Evolutionary conservation across 2,329 filamentous ascomycete species (phyloP).

Genomic region (Colletotrichum spinosum): DNA sequence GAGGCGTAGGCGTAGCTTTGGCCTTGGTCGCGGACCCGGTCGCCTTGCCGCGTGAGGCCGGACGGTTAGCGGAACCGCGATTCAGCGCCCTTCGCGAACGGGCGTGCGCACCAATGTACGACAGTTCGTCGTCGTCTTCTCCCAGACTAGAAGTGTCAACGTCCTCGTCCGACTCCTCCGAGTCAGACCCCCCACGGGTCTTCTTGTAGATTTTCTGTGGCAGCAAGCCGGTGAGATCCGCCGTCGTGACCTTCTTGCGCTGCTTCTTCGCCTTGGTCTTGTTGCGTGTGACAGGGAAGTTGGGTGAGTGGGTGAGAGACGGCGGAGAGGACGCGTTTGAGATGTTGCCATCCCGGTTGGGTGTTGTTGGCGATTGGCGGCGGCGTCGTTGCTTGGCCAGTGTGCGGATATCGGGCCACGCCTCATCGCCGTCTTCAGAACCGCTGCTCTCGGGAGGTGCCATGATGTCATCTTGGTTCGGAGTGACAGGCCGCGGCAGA

Average conservation of each 20-base stretch:
- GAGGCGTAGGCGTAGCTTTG: conserved; percentile 32
- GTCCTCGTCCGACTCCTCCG: conserved; percentile 59
- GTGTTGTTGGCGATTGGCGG: conserved; percentile 51
- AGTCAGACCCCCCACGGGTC: conserved; percentile 44
- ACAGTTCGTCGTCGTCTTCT: conserved; percentile 68
- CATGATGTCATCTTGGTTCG: conserved; percentile 61
- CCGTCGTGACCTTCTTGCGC: conserved; percentile 60
- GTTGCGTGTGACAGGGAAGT: conserved; percentile 52
- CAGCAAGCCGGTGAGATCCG: conserved; percentile 64
- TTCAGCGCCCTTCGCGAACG: conserved; percentile 50
- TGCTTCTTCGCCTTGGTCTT: conserved; percentile 41
- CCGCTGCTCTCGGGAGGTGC: conserved; percentile 68
- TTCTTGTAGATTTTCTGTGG: conserved; percentile 62
- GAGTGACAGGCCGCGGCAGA: conserved; percentile 53
- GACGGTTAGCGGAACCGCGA: conserved; percentile 42
- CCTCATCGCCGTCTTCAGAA: conserved; percentile 55
- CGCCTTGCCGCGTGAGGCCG: conserved; percentile 39
- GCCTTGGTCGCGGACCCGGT: conserved; percentile 35
- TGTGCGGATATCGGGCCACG: conserved; percentile 65
- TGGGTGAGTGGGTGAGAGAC: conserved; percentile 75
- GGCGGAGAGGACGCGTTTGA: conserved; percentile 73
- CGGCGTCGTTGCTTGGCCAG: conserved; percentile 59
- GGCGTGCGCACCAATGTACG: conserved; percentile 54
- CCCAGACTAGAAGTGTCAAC: conserved; percentile 60
- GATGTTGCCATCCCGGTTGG: conserved; percentile 52